These are phyloP conservation scores for Alternaria arbusti DNA, from an alignment of 2,329 filamentous ascomycete genomes.

Conservation along the genomic window DNA sequence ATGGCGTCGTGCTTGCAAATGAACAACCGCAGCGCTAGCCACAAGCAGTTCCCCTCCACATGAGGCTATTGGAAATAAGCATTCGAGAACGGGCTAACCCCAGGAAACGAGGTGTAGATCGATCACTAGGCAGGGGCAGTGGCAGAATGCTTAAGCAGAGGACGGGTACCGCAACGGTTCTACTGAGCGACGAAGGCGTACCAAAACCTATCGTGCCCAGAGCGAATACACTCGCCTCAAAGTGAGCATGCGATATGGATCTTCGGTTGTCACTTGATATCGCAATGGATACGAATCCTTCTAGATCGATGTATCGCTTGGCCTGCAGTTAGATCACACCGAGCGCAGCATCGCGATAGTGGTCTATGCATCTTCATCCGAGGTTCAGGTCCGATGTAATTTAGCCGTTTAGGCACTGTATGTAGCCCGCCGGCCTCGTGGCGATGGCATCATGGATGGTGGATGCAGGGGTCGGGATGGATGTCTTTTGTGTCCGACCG, in stretches of 20 bases:
- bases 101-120: conserved; percentile 33
- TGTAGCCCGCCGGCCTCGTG: conserved; percentile 4
- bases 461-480: neutral
- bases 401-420: conserved; percentile 43
- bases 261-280: neutral
- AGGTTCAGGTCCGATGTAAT: conserved; percentile 16
- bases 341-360: neutral
- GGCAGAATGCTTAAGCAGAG: conserved; percentile 20
- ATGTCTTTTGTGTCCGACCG: neutral
- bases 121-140: conserved; percentile 32
- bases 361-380: conserved; percentile 1
- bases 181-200: neutral
- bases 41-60: conserved; percentile 20
- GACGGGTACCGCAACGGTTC: neutral
- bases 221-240: neutral
- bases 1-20: conserved; percentile 22
- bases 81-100: conserved; percentile 28
- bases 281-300: neutral
- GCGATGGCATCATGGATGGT: conserved; percentile 13
- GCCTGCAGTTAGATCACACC: neutral
- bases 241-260: neutral
- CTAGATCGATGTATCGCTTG: neutral
- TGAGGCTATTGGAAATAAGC: conserved; percentile 34
- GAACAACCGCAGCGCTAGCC: conserved; percentile 23
- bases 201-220: neutral